phyloP scores from a whole-genome alignment of 768 basidiomycete genomes.

The Auriscalpium vulgare region DNA sequence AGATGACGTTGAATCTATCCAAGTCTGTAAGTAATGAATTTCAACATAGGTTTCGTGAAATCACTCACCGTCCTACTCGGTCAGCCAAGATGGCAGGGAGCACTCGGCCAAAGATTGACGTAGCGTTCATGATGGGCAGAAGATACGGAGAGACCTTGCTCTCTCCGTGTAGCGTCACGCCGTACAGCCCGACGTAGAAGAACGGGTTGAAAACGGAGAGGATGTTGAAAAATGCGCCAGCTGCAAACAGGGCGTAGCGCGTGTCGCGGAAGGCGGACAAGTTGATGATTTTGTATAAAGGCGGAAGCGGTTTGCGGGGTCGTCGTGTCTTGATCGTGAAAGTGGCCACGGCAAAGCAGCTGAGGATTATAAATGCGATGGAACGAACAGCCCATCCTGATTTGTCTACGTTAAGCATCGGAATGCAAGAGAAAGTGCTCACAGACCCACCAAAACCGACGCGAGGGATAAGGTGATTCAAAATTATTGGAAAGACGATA shows the following conservation, averaged over 20 bases:
- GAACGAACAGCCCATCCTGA: constrained; percentile 23
- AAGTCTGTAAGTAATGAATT: not conserved
- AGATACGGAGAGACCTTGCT: constrained; percentile 19
- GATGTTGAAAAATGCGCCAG: constrained; percentile 19
- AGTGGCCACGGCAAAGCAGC: constrained; percentile 18
- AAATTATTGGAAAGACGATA: constrained; percentile 43
- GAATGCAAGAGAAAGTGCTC: constrained; percentile 2
- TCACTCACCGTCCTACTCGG: constrained; percentile 18
- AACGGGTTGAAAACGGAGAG: constrained; percentile 22
- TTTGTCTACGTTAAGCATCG: not conserved
- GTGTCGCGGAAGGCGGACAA: constrained; percentile 20
- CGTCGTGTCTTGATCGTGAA: constrained; percentile 22
- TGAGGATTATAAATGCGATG: constrained; percentile 22
- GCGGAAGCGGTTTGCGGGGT: constrained; percentile 17
- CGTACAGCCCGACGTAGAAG: constrained; percentile 27
- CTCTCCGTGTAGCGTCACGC: constrained; percentile 17
- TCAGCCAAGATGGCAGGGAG: constrained; percentile 24
- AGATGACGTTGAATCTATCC: constrained; percentile 22
- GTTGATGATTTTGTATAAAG: constrained; percentile 18
- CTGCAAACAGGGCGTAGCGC: constrained; percentile 15
- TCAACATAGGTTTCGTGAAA: not conserved
- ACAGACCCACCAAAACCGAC: constrained; percentile 16
- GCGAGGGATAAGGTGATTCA: constrained; percentile 33
- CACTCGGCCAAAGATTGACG: constrained; percentile 21
- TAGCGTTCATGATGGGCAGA: constrained; percentile 25